Conservation (phyloP, 305 asterid genomes). For the Fraxinus sp. region DNA sequence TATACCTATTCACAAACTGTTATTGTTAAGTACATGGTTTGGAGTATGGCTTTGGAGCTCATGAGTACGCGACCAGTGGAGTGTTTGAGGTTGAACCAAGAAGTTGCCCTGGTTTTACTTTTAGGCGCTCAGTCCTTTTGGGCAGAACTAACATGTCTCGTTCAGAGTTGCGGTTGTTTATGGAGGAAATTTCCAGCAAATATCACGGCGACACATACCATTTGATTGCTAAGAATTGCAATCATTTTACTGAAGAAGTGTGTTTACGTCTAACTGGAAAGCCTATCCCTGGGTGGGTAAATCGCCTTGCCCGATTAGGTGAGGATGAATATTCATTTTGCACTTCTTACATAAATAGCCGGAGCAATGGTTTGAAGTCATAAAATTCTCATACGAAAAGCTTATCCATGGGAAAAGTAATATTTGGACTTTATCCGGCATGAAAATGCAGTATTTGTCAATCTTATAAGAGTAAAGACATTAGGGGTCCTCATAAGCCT, state of each 20-base stretch:
- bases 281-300: conserved; percentile 75
- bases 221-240: conserved; percentile 92
- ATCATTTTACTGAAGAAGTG: conserved; percentile 86
- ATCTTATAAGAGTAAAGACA: conserved; percentile 6
- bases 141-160: conserved; percentile 83
- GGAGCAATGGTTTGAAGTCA: background rate
- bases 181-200: conserved; percentile 77
- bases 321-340: background rate
- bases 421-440: background rate
- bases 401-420: background rate
- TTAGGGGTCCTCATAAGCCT: background rate
- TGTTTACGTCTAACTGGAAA: conserved; percentile 66
- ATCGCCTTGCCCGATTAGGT: conserved; percentile 67
- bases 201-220: conserved; percentile 90
- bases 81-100: conserved; percentile 96
- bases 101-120: conserved; percentile 91
- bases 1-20: background rate
- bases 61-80: conserved; percentile 85
- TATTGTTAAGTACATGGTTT: conserved; percentile 64
- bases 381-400: background rate
- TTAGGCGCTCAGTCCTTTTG: conserved; percentile 76
- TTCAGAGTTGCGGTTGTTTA: conserved; percentile 76
- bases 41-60: conserved; percentile 97
- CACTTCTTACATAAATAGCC: background rate
- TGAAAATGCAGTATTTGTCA: background rate